These are phyloP conservation scores for Stemphylium beticola DNA, from an alignment of 2,329 filamentous ascomycete genomes.

Conservation along the genomic window DNA sequence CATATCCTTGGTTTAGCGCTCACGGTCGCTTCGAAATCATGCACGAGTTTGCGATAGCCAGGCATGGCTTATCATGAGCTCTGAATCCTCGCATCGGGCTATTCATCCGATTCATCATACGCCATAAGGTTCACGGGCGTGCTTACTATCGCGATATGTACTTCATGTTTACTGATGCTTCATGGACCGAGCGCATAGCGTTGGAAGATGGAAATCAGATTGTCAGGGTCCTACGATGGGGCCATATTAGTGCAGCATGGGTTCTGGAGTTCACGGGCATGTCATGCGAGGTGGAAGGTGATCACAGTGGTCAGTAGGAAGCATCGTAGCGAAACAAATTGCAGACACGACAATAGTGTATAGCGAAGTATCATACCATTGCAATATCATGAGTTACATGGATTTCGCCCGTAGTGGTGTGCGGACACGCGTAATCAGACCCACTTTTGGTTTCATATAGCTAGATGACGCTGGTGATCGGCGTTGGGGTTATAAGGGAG, in stretches of 20 bases:
- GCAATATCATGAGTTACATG: background rate
- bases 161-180: background rate
- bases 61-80: background rate
- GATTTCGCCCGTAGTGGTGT: background rate
- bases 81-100: background rate
- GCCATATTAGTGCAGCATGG: conserved; percentile 2
- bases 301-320: background rate
- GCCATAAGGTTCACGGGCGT: background rate
- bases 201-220: conserved; percentile 1
- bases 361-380: conserved; percentile 2
- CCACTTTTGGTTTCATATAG: background rate
- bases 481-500: background rate
- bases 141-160: background rate
- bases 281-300: background rate
- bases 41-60: background rate
- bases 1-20: background rate
- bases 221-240: conserved; percentile 5
- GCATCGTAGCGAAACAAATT: conserved; percentile 7
- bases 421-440: background rate
- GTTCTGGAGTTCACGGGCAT: conserved; percentile 5
- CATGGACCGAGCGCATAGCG: background rate
- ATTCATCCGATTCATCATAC: background rate
- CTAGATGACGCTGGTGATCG: background rate
- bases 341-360: background rate
- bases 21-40: conserved; percentile 1